Base-by-base conservation (phyloP, 148 eudicot species). In the Camellia granthamiana region DNA sequence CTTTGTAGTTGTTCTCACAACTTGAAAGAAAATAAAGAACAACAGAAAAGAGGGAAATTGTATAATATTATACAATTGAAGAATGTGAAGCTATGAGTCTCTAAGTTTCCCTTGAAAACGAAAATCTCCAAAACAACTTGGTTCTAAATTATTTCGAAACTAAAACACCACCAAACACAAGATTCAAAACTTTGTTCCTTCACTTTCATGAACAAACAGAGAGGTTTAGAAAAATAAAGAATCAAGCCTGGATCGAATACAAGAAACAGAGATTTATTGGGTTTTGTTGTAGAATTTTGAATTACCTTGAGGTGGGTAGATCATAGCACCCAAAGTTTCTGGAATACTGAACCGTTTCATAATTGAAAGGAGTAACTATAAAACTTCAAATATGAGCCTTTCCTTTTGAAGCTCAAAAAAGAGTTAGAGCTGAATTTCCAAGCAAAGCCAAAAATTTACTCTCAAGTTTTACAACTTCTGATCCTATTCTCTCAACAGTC, bases 271-370 rank as follows among this genome's bases (percentile, higher is more conserved):
- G 47, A 15, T 12, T 41, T 46, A 4, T 15, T 69, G 8, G 19
- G 44, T 10, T 72, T 72, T n/a, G 38, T 16, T 0, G 7, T 21
- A 54, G 30, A 8, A 58, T 7, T 60, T 58, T 10, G 30, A 56
- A 4, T 49, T 77, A 82, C 84, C 84, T 71, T 82, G 64, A 71
- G 58, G 63, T 83, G 82, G 82, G 74, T 41, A 83, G 52, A 83
- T 8, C 58, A 75, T 47, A 21, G 69, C 44, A 70, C 54, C 69
- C 71, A 79, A 79, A 68, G 79, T 68, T 60, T 69, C 78, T 58
- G 82, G 51, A 19, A 64, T 74, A 69, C 65, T 69, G 82, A 79
- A 83, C 0, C 77, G 79, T 78, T 75, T 79, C 85, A 83, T 83
- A 38, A 12, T 19, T 69, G 58, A 79, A 70, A 15, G 7, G 10